phyloP scores from a whole-genome alignment of 306 rosid genomes.

The Cucurbita moschata region DNA sequence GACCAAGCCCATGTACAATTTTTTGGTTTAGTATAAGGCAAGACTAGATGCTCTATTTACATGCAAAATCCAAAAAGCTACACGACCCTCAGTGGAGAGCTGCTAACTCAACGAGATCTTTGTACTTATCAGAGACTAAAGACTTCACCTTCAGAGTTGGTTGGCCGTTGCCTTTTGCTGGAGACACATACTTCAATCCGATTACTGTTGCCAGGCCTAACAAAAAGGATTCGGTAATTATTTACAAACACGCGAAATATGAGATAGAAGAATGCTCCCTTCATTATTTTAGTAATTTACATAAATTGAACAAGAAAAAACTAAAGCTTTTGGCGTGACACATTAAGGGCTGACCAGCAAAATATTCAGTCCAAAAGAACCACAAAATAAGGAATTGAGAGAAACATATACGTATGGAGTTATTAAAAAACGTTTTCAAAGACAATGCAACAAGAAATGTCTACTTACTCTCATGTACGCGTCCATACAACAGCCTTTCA shows the following conservation, averaged over 20 bases:
- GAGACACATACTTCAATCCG: conserved; percentile 64
- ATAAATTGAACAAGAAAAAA: neutral
- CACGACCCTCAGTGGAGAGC: conserved; percentile 30
- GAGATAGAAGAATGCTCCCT: neutral
- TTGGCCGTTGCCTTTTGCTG: conserved; percentile 33
- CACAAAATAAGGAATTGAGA: neutral
- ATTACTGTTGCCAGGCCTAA: conserved; percentile 68
- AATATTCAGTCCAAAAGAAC: neutral
- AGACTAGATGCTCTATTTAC: neutral
- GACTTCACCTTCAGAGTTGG: conserved; percentile 53
- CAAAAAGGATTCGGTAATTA: neutral
- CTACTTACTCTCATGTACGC: conserved; percentile 58
- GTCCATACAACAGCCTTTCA: conserved; percentile 60
- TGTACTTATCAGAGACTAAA: conserved; percentile 36
- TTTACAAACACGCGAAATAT: neutral
- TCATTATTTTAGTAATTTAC: neutral
- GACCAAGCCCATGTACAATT: neutral
- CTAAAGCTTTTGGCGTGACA: neutral
- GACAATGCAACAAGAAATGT: neutral
- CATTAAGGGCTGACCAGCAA: too few relatives aligned
- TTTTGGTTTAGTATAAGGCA: neutral
- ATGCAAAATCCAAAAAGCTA: neutral
- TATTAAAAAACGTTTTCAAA: neutral
- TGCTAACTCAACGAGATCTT: conserved; percentile 51
- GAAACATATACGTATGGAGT: neutral